Conservation (phyloP, 2,329 filamentous ascomycete species). For the Fusarium pseudonygamai region DNA sequence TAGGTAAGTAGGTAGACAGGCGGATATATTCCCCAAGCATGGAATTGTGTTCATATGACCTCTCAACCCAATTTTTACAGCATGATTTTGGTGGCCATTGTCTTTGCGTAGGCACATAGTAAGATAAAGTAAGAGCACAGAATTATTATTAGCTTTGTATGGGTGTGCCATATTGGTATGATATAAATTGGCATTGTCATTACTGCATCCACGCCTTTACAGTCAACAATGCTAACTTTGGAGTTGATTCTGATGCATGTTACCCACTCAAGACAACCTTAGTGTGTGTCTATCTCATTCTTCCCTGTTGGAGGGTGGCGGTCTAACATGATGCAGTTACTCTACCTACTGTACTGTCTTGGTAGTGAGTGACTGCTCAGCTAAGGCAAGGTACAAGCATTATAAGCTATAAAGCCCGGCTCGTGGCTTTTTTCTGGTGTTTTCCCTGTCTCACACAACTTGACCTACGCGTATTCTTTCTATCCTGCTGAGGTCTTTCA, state of each 20-base stretch:
- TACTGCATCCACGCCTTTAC: conserved; percentile 31
- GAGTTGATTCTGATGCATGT: conserved; percentile 15
- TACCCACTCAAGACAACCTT: conserved; percentile 24
- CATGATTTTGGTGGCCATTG: not conserved
- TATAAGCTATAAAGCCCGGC: conserved; percentile 11
- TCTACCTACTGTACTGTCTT: not conserved
- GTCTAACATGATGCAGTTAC: conserved; percentile 30
- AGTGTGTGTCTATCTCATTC: conserved; percentile 12
- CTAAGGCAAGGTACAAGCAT: not conserved
- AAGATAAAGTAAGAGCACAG: not conserved
- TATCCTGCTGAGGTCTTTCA: not conserved
- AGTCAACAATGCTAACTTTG: not conserved
- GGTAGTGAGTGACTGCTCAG: conserved; percentile 6
- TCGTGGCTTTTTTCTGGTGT: conserved; percentile 28
- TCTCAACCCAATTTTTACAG: conserved; percentile 8
- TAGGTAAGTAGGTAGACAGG: too few species aligned
- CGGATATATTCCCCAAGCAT: conserved; percentile 25
- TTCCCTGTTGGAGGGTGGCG: conserved; percentile 31
- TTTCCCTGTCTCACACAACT: conserved; percentile 5
- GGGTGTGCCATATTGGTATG: not conserved
- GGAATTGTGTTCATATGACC: conserved; percentile 35
- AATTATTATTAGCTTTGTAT: not conserved
- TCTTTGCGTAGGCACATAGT: not conserved
- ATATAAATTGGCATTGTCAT: not conserved
- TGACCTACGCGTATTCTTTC: not conserved